phyloP scores from a whole-genome alignment of 768 basidiomycete species.

The Leccinum variicolor region DNA sequence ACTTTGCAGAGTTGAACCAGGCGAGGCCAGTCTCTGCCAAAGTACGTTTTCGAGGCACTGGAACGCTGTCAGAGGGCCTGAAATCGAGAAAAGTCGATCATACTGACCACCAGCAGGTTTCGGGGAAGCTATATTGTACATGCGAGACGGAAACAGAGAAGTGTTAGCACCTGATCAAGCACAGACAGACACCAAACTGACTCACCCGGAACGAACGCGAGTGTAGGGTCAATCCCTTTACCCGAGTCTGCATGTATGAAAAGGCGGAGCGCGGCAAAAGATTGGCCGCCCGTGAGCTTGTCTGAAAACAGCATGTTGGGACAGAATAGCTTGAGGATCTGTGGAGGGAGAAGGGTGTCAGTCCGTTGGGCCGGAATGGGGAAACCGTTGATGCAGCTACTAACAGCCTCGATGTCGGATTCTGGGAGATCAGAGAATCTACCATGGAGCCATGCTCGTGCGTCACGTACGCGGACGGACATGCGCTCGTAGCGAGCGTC shows the following conservation, averaged over 20 bases:
- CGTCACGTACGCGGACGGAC: slow-evolving; percentile 58
- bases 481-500: slow-evolving; percentile 55
- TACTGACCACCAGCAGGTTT: background rate
- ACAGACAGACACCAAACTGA: background rate
- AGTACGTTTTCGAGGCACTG: background rate
- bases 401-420: slow-evolving; percentile 56
- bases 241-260: slow-evolving; percentile 61
- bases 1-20: no score
- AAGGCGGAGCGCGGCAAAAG: slow-evolving; percentile 72
- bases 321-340: slow-evolving; percentile 68
- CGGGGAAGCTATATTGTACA: no score
- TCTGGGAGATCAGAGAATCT: slow-evolving; percentile 55
- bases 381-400: slow-evolving; percentile 12
- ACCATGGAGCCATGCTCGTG: slow-evolving; percentile 72
- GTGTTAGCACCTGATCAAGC: no score
- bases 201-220: slow-evolving; percentile 78
- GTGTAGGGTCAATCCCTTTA: slow-evolving; percentile 55
- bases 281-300: slow-evolving; percentile 62
- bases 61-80: background rate
- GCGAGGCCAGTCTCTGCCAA: no score
- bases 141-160: no score
- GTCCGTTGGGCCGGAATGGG: background rate
- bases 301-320: slow-evolving; percentile 53
- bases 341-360: background rate
- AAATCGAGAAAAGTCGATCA: background rate